phyloP scores from a whole-genome alignment of 176 grass and related monocot species.

The Musa troglodytarum region DNA sequence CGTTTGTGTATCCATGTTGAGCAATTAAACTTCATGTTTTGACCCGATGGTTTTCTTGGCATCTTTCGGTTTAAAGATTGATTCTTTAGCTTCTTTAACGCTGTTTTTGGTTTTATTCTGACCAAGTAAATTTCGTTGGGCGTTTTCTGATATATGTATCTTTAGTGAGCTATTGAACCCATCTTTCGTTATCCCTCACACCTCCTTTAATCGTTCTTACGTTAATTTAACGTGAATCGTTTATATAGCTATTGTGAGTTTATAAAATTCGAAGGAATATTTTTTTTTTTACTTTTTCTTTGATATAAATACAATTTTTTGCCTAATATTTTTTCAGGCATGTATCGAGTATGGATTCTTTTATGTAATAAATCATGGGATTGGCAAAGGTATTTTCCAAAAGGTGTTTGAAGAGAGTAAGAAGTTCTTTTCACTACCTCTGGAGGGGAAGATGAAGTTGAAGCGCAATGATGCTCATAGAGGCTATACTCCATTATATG shows the following conservation, averaged over 20 bases:
- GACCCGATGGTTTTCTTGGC: too few species aligned
- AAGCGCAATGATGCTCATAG: constrained; percentile 31
- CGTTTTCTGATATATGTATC: too few species aligned
- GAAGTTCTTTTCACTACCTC: constrained; percentile 44
- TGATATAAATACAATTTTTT: background rate
- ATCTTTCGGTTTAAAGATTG: too few species aligned
- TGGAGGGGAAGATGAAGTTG: constrained; percentile 64
- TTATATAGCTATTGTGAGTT: too few species aligned
- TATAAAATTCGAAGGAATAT: too few species aligned
- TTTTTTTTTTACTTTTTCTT: constrained; percentile 1
- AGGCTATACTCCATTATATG: constrained; percentile 59
- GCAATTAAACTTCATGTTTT: too few species aligned
- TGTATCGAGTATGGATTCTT: constrained; percentile 85
- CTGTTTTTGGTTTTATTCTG: too few species aligned
- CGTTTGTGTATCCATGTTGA: too few species aligned
- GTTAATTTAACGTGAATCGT: too few species aligned
- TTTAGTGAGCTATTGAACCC: too few species aligned
- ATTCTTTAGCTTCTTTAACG: too few species aligned
- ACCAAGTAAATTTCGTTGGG: too few species aligned
- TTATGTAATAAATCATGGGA: constrained; percentile 68
- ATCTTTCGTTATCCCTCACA: background rate
- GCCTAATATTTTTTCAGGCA: constrained; percentile 28
- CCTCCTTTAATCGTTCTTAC: background rate
- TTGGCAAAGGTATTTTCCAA: constrained; percentile 25
- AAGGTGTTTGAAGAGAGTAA: constrained; percentile 54